These are phyloP conservation scores for Leptosphaerulina australis DNA, from an alignment of 2,329 filamentous ascomycete species.

Conservation along the genomic window DNA sequence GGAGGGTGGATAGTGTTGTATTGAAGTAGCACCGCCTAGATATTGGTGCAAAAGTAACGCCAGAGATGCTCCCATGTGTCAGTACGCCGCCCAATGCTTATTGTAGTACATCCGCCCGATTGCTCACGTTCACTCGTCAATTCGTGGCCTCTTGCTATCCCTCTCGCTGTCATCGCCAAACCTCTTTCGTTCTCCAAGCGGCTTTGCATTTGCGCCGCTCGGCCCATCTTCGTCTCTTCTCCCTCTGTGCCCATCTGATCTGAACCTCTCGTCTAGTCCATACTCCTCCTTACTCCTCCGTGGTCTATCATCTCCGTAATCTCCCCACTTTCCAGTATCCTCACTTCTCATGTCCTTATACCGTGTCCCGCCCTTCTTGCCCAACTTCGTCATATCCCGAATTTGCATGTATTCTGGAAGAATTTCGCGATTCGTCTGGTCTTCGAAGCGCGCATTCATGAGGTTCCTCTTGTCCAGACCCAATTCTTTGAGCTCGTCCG, in stretches of 20 bases:
- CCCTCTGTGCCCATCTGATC: slow-evolving; percentile 62
- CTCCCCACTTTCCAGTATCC: slow-evolving; percentile 88
- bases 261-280: slow-evolving; percentile 69
- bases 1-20: neutral
- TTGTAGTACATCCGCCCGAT: neutral
- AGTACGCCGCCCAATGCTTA: slow-evolving; percentile 21
- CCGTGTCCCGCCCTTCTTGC: slow-evolving; percentile 87
- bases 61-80: slow-evolving; percentile 12
- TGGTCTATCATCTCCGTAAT: slow-evolving; percentile 59
- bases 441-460: slow-evolving; percentile 86
- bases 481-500: slow-evolving; percentile 75
- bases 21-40: neutral
- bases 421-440: slow-evolving; percentile 79
- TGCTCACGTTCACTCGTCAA: slow-evolving; percentile 35
- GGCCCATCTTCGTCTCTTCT: slow-evolving; percentile 52
- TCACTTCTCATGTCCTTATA: slow-evolving; percentile 88
- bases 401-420: slow-evolving; percentile 92
- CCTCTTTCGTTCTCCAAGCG: slow-evolving; percentile 67
- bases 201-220: slow-evolving; percentile 73
- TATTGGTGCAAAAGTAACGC: neutral
- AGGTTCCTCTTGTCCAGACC: slow-evolving; percentile 81
- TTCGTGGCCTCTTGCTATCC: slow-evolving; percentile 53
- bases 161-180: slow-evolving; percentile 48
- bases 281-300: slow-evolving; percentile 49
- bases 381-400: slow-evolving; percentile 90